Conservation (phyloP, 2,329 filamentous ascomycete species). For the Xylariales sp. region DNA sequence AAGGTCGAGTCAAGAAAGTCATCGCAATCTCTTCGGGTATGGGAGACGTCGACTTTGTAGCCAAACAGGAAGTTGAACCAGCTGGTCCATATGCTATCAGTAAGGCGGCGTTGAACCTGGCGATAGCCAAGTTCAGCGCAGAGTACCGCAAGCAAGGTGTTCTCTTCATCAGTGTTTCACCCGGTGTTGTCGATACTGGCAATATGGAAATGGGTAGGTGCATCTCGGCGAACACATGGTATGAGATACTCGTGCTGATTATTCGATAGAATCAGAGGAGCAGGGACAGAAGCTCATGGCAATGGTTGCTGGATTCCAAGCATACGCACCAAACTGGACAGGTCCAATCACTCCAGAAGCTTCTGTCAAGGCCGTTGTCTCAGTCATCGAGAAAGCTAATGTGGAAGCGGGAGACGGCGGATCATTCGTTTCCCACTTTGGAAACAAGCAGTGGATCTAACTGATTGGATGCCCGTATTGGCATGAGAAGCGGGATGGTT, state of each 20-base stretch:
- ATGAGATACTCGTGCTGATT: neutral
- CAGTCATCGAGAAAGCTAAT: constrained; percentile 20
- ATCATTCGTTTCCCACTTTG: constrained; percentile 48
- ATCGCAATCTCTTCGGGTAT: constrained; percentile 43
- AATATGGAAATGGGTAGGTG: neutral
- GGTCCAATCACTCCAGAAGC: constrained; percentile 19
- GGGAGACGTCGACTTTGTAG: constrained; percentile 33
- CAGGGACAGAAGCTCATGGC: constrained; percentile 5
- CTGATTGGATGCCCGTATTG: too few species aligned
- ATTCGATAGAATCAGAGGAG: neutral
- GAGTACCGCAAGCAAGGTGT: constrained; percentile 39
- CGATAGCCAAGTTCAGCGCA: constrained; percentile 34
- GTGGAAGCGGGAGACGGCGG: constrained; percentile 34
- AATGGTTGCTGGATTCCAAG: constrained; percentile 14
- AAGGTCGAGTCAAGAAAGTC: constrained; percentile 47
- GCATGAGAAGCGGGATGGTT: neutral
- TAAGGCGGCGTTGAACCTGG: constrained; percentile 21
- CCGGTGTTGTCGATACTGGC: constrained; percentile 34
- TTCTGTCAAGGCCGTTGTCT: constrained; percentile 14
- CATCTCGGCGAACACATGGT: neutral
- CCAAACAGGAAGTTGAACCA: constrained; percentile 16
- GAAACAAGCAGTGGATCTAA: constrained; percentile 49
- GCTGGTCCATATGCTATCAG: constrained; percentile 44
- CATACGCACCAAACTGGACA: constrained; percentile 20
- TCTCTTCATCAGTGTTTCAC: constrained; percentile 38